These are phyloP conservation scores for Gynostemma pentaphyllum DNA, from an alignment of 306 rosid genomes.

Conservation along the genomic window DNA sequence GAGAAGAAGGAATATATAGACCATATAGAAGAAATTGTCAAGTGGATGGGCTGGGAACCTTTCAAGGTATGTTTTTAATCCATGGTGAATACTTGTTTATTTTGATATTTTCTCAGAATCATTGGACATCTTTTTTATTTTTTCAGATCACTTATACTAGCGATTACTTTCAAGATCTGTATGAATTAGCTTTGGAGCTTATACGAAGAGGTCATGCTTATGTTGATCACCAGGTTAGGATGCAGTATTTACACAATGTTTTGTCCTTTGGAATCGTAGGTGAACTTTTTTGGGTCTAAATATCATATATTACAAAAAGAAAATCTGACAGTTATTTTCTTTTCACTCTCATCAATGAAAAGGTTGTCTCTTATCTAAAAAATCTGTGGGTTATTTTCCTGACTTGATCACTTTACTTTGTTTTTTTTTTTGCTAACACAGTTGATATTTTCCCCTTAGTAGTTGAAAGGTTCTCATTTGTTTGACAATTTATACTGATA, in stretches of 20 bases:
- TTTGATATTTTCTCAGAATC: background rate
- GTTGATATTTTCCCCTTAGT: no score
- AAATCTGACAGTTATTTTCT: no score
- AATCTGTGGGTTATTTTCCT: no score
- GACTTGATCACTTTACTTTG: background rate
- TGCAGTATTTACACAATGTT: background rate
- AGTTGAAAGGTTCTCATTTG: background rate
- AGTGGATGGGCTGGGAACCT: slow-evolving; percentile 99
- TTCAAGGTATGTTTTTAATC: slow-evolving; percentile 43
- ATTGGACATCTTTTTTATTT: slow-evolving; percentile 14
- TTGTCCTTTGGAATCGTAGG: no score
- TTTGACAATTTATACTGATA: slow-evolving; percentile 2
- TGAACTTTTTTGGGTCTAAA: no score
- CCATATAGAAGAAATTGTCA: slow-evolving; percentile 88
- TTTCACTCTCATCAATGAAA: no score
- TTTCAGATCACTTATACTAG: slow-evolving; percentile 87
- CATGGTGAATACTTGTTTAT: no score
- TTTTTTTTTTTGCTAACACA: background rate
- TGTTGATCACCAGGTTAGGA: slow-evolving; percentile 88
- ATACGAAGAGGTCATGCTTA: slow-evolving; percentile 76
- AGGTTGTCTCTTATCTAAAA: no score
- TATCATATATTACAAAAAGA: no score
- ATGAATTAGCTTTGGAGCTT: slow-evolving; percentile 89
- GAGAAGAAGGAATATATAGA: slow-evolving; percentile 94
- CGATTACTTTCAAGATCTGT: slow-evolving; percentile 88